Evolutionary conservation across 2,329 filamentous ascomycete species (phyloP).

Genomic region (Aspergillus sergii): DNA sequence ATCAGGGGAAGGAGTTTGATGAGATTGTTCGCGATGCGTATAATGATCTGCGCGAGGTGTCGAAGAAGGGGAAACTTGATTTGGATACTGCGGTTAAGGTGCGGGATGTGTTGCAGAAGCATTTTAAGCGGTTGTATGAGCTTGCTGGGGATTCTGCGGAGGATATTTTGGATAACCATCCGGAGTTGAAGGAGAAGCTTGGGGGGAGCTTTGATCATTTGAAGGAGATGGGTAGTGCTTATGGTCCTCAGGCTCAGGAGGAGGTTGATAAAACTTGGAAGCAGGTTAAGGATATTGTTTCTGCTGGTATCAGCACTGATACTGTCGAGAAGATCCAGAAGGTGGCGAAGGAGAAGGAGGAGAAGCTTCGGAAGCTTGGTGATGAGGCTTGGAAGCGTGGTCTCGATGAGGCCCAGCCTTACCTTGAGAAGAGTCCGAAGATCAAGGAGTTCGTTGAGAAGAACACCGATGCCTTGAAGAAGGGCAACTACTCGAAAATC

Average conservation of each 20-base stretch:
- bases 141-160: slow-evolving; percentile 64
- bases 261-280: slow-evolving; percentile 72
- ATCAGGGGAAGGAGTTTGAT: slow-evolving; percentile 71
- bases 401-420: slow-evolving; percentile 69
- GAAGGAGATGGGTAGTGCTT: slow-evolving; percentile 68
- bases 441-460: slow-evolving; percentile 72
- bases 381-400: slow-evolving; percentile 74
- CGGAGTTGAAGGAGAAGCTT: slow-evolving; percentile 70
- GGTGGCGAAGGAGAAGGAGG: slow-evolving; percentile 69
- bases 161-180: slow-evolving; percentile 73
- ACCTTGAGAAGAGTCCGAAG: slow-evolving; percentile 75
- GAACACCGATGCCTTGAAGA: slow-evolving; percentile 68
- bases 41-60: slow-evolving; percentile 53
- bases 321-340: slow-evolving; percentile 59
- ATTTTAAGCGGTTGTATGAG: slow-evolving; percentile 61
- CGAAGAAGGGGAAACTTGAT: slow-evolving; percentile 62
- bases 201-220: slow-evolving; percentile 69
- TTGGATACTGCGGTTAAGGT: slow-evolving; percentile 64
- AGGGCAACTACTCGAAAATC: slow-evolving; percentile 66
- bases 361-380: slow-evolving; percentile 67
- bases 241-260: slow-evolving; percentile 77
- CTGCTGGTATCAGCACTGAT: slow-evolving; percentile 59
- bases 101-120: slow-evolving; percentile 65
- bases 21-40: slow-evolving; percentile 54
- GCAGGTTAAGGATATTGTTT: slow-evolving; percentile 66